Conservation (phyloP, 2,329 filamentous ascomycete genomes). For the Arthrobotrys pseudoclavata region DNA sequence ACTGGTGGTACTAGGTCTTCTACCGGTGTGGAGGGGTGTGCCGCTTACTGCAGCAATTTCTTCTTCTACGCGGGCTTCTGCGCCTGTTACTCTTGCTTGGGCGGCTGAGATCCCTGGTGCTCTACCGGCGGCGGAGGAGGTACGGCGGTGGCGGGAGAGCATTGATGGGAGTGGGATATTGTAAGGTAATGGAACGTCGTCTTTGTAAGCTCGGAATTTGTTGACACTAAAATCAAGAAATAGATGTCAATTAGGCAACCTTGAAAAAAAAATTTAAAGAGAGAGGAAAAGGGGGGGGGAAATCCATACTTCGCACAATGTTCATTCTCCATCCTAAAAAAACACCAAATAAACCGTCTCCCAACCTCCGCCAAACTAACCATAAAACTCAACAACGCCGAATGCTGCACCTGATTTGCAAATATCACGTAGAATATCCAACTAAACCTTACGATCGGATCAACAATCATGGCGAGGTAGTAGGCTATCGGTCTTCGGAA, state of each 20-base stretch:
- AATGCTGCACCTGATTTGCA: slow-evolving; percentile 83
- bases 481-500: slow-evolving; percentile 86
- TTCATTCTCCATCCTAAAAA: slow-evolving; percentile 97
- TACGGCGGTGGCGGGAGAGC: slow-evolving; percentile 64
- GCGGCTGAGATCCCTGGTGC: slow-evolving; percentile 3
- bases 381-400: slow-evolving; percentile 82
- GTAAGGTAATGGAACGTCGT: slow-evolving; percentile 85
- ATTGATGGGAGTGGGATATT: slow-evolving; percentile 71
- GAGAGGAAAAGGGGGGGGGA: neutral
- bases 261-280: too few species aligned
- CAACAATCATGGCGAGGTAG: slow-evolving; percentile 84
- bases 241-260: too few species aligned
- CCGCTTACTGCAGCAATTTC: slow-evolving; percentile 52
- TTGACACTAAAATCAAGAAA: slow-evolving; percentile 70
- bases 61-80: slow-evolving; percentile 61
- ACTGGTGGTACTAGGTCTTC: slow-evolving; percentile 21
- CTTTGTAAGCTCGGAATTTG: slow-evolving; percentile 88
- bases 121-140: slow-evolving; percentile 37
- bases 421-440: slow-evolving; percentile 96
- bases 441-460: slow-evolving; percentile 88
- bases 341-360: slow-evolving; percentile 89
- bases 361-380: slow-evolving; percentile 83
- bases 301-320: slow-evolving; percentile 80
- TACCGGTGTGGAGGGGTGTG: slow-evolving; percentile 27
- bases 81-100: slow-evolving; percentile 56